Conservation (phyloP, 306 rosid species). For the Rubus parviflorus region DNA sequence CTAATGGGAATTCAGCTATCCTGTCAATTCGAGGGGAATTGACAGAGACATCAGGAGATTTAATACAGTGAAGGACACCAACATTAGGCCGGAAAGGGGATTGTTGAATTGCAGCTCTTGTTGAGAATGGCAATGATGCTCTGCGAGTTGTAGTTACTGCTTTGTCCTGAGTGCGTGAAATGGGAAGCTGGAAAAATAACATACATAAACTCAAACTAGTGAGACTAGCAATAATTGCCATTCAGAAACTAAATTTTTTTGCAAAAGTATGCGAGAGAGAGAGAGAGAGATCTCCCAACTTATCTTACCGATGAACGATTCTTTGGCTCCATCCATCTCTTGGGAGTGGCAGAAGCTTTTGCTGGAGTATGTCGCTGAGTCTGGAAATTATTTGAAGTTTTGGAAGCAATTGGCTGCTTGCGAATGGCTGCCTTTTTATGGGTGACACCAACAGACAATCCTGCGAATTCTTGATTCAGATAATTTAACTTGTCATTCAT, state of each 20-base stretch:
- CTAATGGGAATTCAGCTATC: slow-evolving; percentile 91
- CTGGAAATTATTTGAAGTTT: slow-evolving; percentile 45
- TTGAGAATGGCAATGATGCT: slow-evolving; percentile 75
- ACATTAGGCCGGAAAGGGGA: slow-evolving; percentile 38
- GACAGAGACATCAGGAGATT: slow-evolving; percentile 88
- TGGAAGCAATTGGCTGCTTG: slow-evolving; percentile 52
- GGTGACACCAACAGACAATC: slow-evolving; percentile 41
- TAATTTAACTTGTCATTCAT: slow-evolving; percentile 58
- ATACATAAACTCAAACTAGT: slow-evolving; percentile 30
- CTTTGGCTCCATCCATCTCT: slow-evolving; percentile 55
- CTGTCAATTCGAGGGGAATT: slow-evolving; percentile 94
- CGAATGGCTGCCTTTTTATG: slow-evolving; percentile 40
- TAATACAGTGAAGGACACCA: slow-evolving; percentile 46
- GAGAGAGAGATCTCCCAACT: slow-evolving; percentile 23
- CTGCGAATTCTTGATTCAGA: slow-evolving; percentile 47
- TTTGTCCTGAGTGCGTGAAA: slow-evolving; percentile 43
- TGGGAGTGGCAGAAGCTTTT: slow-evolving; percentile 50
- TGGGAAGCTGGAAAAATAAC: slow-evolving; percentile 47
- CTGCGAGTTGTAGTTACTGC: slow-evolving; percentile 55
- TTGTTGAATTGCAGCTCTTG: slow-evolving; percentile 43
- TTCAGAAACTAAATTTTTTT: slow-evolving; percentile 8
- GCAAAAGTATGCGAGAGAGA: slow-evolving; percentile 7
- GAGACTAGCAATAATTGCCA: slow-evolving; percentile 16
- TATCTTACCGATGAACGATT: slow-evolving; percentile 51
- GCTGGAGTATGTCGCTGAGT: slow-evolving; percentile 41